Percentiles rank a stretch among this genome's conserved stretches.
These are phyloP conservation scores for Eucalyptus paniculata DNA, from an alignment of 345 rosid genomes.

Conservation along the genomic window DNA sequence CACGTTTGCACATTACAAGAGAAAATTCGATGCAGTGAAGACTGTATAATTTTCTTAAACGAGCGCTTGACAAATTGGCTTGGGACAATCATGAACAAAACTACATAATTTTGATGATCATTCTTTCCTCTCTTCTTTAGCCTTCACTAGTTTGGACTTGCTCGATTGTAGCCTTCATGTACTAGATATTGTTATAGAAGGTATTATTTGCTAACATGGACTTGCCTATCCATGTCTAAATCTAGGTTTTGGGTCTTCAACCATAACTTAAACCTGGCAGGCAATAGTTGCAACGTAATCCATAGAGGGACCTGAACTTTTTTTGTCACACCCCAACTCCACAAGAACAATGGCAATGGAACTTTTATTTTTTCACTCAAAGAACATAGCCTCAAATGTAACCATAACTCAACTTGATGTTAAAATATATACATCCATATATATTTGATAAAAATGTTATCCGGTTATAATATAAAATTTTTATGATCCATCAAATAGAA, in stretches of 20 bases:
- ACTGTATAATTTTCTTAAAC: not conserved
- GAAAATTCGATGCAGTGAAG: not conserved
- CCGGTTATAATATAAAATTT: not conserved
- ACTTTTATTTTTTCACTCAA: not conserved
- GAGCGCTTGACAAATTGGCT: not conserved
- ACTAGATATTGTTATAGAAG: too few species aligned
- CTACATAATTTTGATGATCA: not conserved
- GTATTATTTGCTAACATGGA: too few species aligned
- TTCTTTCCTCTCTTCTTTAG: not conserved
- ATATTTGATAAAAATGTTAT: too few species aligned
- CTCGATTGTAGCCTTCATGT: not conserved
- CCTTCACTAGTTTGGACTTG: not conserved
- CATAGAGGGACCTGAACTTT: too few species aligned
- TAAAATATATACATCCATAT: too few species aligned
- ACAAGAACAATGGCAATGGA: too few species aligned
- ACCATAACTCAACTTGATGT: not conserved
- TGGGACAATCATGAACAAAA: not conserved
- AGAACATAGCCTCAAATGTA: not conserved
- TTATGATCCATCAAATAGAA: not conserved
- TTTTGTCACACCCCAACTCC: too few species aligned
- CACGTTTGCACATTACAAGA: not conserved
- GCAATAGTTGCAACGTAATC: too few species aligned
- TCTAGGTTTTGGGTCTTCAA: too few species aligned
- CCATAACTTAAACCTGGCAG: too few species aligned
- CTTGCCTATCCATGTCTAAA: too few species aligned